Conservation (phyloP, 2,329 filamentous ascomycete genomes). For the Cladosporium sp. region DNA sequence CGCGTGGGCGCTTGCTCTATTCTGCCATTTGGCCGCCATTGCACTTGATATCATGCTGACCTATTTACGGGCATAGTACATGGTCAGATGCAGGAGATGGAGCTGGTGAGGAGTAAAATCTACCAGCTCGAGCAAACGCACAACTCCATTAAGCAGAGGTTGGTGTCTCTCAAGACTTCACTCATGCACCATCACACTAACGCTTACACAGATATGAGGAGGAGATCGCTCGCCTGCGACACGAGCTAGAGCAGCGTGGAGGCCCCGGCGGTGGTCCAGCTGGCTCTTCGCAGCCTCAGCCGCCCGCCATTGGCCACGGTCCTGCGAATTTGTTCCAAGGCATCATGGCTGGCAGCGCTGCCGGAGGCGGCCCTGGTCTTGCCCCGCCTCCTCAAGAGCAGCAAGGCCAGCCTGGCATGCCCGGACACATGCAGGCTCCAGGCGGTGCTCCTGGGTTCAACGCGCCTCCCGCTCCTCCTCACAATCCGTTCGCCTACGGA, state of each 20-base stretch:
- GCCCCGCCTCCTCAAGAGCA: constrained; percentile 66
- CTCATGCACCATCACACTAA: constrained; percentile 18
- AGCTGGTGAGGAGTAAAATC: constrained; percentile 89
- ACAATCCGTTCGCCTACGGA: constrained; percentile 67
- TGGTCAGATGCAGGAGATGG: constrained; percentile 90
- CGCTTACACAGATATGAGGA: constrained; percentile 77
- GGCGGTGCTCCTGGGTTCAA: constrained; percentile 66
- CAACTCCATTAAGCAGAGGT: constrained; percentile 89
- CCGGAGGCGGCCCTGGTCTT: constrained; percentile 80
- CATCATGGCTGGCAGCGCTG: constrained; percentile 87
- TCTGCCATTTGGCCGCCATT: not conserved
- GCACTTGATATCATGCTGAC: constrained; percentile 21
- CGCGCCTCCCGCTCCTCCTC: constrained; percentile 60
- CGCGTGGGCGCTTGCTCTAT: not conserved
- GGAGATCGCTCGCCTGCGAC: constrained; percentile 80
- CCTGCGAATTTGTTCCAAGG: constrained; percentile 89
- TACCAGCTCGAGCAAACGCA: constrained; percentile 91
- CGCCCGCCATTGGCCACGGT: constrained; percentile 82
- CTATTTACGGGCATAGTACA: constrained; percentile 62
- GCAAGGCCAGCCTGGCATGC: constrained; percentile 58
- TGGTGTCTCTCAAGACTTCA: constrained; percentile 42
- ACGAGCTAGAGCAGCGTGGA: constrained; percentile 77
- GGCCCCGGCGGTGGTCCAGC: constrained; percentile 52
- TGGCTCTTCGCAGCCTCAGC: constrained; percentile 79
- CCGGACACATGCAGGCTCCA: constrained; percentile 70